A percentile compares a stretch with the other conserved stretches of the same genome.
These are phyloP conservation scores for Teunomyces barrocoloradensis DNA, from an alignment of 805 yeast genomes.

Conservation along the genomic window DNA sequence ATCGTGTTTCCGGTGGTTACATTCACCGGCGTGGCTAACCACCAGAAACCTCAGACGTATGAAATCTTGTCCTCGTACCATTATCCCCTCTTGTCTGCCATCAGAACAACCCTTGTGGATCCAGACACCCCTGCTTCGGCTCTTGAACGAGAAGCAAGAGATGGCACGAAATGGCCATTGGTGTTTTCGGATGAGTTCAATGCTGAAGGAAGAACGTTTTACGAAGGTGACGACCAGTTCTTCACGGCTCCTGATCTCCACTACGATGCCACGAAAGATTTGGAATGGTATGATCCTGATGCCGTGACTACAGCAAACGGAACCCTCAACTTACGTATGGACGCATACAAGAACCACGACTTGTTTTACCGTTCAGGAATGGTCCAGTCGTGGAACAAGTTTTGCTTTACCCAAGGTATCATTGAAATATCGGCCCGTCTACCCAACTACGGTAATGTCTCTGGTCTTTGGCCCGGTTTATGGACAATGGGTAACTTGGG, in stretches of 20 bases:
- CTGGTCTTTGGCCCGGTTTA: slow-evolving; percentile 95
- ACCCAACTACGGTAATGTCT: slow-evolving; percentile 74
- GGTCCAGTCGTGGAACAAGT: slow-evolving; percentile 88
- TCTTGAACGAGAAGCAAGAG: slow-evolving; percentile 47
- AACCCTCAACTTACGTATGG: slow-evolving; percentile 64
- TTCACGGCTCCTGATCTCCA: slow-evolving; percentile 83
- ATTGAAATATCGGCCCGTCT: slow-evolving; percentile 73
- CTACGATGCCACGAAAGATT: slow-evolving; percentile 83
- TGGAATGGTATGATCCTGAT: slow-evolving; percentile 96
- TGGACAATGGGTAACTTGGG: slow-evolving; percentile 95
- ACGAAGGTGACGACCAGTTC: slow-evolving; percentile 87
- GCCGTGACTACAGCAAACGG: slow-evolving; percentile 79
- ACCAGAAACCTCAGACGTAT: slow-evolving; percentile 27
- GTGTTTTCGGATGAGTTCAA: slow-evolving; percentile 92
- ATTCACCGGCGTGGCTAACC: slow-evolving; percentile 20
- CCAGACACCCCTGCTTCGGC: slow-evolving; percentile 66
- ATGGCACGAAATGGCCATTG: slow-evolving; percentile 68
- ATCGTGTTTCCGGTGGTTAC: slow-evolving; percentile 25
- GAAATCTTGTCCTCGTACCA: slow-evolving; percentile 52
- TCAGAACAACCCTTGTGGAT: slow-evolving; percentile 61
- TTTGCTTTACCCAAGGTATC: slow-evolving; percentile 84
- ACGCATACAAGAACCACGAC: slow-evolving; percentile 77
- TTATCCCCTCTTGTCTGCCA: slow-evolving; percentile 57
- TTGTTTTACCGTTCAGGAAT: slow-evolving; percentile 84
- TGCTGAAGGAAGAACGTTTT: slow-evolving; percentile 85